These are phyloP conservation scores for Hawksworthiomyces lignivorus DNA, from an alignment of 2,329 filamentous ascomycete genomes.

Conservation along the genomic window DNA sequence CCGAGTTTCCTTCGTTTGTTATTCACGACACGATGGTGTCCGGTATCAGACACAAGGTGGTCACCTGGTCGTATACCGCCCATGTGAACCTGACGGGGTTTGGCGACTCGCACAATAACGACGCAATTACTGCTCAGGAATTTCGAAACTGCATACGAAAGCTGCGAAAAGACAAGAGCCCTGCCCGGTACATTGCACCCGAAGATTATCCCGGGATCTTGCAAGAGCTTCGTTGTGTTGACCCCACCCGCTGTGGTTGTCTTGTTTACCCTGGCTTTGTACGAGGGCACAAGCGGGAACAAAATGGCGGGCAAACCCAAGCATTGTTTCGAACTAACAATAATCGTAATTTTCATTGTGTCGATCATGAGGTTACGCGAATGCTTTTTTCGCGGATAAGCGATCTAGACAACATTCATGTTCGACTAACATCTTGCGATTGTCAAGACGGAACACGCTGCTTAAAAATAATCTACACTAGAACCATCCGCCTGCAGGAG, in stretches of 20 bases:
- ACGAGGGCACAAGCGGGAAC: too few species aligned
- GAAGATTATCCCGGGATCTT: background rate
- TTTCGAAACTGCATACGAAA: background rate
- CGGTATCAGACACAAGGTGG: background rate
- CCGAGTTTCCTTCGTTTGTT: background rate
- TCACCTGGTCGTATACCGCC: conserved; percentile 5
- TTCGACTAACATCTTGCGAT: too few species aligned
- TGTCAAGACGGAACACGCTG: too few species aligned
- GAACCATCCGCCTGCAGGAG: too few species aligned
- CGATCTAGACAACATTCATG: too few species aligned
- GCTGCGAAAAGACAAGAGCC: background rate
- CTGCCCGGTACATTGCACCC: background rate
- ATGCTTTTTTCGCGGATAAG: too few species aligned
- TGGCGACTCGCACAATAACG: background rate
- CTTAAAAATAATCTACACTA: too few species aligned
- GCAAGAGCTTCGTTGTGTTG: conserved; percentile 1
- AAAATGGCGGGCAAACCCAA: too few species aligned
- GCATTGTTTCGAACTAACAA: too few species aligned
- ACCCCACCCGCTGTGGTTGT: background rate
- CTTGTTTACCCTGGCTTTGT: background rate
- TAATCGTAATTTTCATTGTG: too few species aligned
- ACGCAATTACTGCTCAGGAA: background rate
- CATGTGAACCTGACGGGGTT: conserved; percentile 1
- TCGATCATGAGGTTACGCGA: too few species aligned
- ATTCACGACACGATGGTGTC: background rate